A percentile compares a stretch with the other conserved stretches of the same genome.
phyloP scores from a whole-genome alignment of 2,329 filamentous ascomycete species.

The Acrocalymma vagum region DNA sequence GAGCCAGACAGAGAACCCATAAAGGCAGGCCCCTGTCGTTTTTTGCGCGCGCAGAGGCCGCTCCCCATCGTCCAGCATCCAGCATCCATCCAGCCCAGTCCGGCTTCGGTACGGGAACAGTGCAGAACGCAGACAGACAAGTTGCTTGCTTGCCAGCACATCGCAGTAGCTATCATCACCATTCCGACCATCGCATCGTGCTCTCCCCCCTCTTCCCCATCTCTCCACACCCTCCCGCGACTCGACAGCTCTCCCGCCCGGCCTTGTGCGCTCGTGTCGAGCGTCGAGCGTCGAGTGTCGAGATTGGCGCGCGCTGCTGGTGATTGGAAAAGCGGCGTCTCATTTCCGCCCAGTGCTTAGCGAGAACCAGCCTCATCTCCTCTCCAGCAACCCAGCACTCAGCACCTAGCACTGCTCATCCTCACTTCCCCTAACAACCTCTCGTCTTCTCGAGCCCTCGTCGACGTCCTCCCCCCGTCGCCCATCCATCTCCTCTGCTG shows the following conservation, averaged over 20 bases:
- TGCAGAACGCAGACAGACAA: too few species aligned
- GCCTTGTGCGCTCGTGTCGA: conserved; percentile 1
- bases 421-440: conserved; percentile 31
- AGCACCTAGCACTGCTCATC: conserved; percentile 36
- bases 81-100: too few species aligned
- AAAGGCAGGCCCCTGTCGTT: too few species aligned
- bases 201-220: neutral
- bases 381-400: too few species aligned
- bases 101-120: too few species aligned
- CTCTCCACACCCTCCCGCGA: conserved; percentile 17
- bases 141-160: too few species aligned
- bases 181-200: neutral
- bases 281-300: conserved; percentile 14
- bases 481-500: conserved; percentile 14
- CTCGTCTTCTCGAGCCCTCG: conserved; percentile 27
- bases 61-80: too few species aligned
- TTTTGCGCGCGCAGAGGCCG: too few species aligned
- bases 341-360: conserved; percentile 47
- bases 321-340: conserved; percentile 41
- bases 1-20: too few species aligned
- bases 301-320: conserved; percentile 30
- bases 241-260: conserved; percentile 5
- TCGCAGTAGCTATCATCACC: too few species aligned
- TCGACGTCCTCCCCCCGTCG: conserved; percentile 26
- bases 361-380: conserved; percentile 46